phyloP scores from a whole-genome alignment of 2,329 filamentous ascomycete genomes.

The Xylaria arbuscula region DNA sequence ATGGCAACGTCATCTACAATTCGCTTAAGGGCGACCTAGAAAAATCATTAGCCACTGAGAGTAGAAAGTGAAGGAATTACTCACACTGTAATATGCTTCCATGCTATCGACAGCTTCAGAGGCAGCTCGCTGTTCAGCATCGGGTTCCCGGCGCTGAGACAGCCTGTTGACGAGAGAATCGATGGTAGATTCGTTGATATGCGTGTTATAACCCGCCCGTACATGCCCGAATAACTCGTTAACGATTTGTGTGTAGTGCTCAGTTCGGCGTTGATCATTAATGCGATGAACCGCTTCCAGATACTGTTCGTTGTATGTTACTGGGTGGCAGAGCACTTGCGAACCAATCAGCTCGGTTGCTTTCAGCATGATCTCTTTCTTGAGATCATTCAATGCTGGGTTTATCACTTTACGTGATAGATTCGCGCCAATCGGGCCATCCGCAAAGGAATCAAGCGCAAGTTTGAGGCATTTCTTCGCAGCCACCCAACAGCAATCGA shows the following conservation, averaged over 20 bases:
- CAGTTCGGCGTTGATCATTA: neutral
- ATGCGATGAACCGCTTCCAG: conserved; percentile 39
- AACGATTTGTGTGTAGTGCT: conserved; percentile 29
- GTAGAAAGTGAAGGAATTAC: conserved; percentile 9
- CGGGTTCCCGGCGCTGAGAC: conserved; percentile 37
- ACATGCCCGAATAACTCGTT: neutral
- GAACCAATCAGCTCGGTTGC: conserved; percentile 58
- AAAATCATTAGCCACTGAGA: neutral
- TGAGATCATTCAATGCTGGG: conserved; percentile 53
- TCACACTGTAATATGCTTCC: conserved; percentile 52
- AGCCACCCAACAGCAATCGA: conserved; percentile 61
- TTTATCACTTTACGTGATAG: conserved; percentile 54
- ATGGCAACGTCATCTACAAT: conserved; percentile 58
- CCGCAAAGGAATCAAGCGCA: conserved; percentile 57
- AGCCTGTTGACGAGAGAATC: conserved; percentile 22
- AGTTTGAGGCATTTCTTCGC: conserved; percentile 58
- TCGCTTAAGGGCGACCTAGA: conserved; percentile 57
- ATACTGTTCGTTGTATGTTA: conserved; percentile 65
- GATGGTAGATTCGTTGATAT: neutral
- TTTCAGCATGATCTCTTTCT: conserved; percentile 53
- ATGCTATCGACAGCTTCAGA: conserved; percentile 51
- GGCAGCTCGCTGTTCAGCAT: conserved; percentile 47
- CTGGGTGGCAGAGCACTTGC: conserved; percentile 59
- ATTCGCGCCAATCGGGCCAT: conserved; percentile 53
- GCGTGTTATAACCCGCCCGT: neutral